Evolutionary conservation across 371 early-diverging fungal species (phyloP), one percentile per base, ranked within the genome.

Genomic region (Mortierella sp.): DNA sequence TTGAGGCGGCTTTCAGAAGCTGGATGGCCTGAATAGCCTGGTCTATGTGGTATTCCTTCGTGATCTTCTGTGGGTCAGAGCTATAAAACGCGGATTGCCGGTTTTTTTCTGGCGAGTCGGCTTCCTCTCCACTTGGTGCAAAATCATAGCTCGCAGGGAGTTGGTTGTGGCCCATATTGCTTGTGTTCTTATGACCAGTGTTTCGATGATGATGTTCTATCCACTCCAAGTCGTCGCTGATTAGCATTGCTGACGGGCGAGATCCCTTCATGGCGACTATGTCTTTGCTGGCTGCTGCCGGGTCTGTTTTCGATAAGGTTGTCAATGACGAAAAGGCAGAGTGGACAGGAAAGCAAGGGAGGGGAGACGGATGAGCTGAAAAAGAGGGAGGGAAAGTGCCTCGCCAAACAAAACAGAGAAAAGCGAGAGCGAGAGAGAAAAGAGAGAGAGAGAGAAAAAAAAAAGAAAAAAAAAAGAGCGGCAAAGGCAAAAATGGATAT

Each of bases 1-100:
- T 72, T 17, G 75, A 58, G 28, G 81, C 70, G 0, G 41, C 60
- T 34, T 80, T 80, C 14, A 80, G 54, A 14, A 66, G 69, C 27
- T 61, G 39, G n/a, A 80, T 64, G 14, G 80, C 80, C 31, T 72
- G 60, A 23, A 69, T 53, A 2, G 78, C 68, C 48, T 80, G 68
- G 21, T 68, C 60, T 26, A 78, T 61, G 26, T 80, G 72, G 39
- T 72, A 80, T 3, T 58, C 59, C 24, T 75, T 65, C 7, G 80
- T 78, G 9, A 41, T 61, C 37, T 63, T 67, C 1, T 41, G 53
- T 27, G 80, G 78, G 26, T 80, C 80, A 4, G 70, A 28, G 1
- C 30, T 4, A 21, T 70, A 70, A 46, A 65, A 70, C 6, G 50
- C 53, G 21, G 78, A 76, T 27, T 66, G 67, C 11, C 55, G 56